Evolutionary conservation across 2,329 filamentous ascomycete genomes (phyloP).

Genomic region (Fulvia fulva): DNA sequence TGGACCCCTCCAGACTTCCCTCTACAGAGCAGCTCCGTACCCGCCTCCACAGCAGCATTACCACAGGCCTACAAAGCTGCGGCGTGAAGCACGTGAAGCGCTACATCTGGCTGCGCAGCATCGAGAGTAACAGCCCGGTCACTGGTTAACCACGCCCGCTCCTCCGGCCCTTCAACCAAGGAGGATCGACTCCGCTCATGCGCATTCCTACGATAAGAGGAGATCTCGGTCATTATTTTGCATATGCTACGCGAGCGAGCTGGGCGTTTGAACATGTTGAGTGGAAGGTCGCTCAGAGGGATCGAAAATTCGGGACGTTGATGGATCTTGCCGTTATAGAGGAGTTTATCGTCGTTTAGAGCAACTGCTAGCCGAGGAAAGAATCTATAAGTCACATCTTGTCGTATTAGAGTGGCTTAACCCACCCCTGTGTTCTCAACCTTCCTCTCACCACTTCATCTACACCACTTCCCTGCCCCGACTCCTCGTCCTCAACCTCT

Average conservation of each 20-base stretch:
- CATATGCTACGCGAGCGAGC: background rate
- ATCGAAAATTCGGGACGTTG: background rate
- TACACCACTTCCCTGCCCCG: conserved; percentile 4
- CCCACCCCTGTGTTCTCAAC: background rate
- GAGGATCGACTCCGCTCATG: too few relatives aligned
- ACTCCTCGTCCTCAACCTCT: conserved; percentile 15
- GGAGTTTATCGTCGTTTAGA: too few relatives aligned
- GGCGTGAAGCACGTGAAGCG: background rate
- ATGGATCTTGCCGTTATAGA: background rate
- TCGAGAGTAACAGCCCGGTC: background rate
- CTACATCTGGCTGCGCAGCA: background rate
- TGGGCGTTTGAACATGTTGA: background rate
- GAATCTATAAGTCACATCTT: too few relatives aligned
- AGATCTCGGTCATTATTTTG: background rate
- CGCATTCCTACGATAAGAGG: background rate
- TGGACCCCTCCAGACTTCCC: too few relatives aligned
- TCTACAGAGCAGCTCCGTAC: too few relatives aligned
- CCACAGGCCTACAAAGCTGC: too few relatives aligned
- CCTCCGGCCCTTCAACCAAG: too few relatives aligned
- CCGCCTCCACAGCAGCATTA: too few relatives aligned
- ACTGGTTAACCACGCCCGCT: too few relatives aligned
- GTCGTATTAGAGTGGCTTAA: background rate
- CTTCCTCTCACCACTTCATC: background rate
- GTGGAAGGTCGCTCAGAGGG: background rate
- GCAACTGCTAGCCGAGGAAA: too few relatives aligned